A percentile compares a stretch with the other conserved stretches of the same genome.
These are phyloP conservation scores for Cylindrotheca fusiformis DNA, from an alignment of 108 stramenopile species.

Conservation along the genomic window DNA sequence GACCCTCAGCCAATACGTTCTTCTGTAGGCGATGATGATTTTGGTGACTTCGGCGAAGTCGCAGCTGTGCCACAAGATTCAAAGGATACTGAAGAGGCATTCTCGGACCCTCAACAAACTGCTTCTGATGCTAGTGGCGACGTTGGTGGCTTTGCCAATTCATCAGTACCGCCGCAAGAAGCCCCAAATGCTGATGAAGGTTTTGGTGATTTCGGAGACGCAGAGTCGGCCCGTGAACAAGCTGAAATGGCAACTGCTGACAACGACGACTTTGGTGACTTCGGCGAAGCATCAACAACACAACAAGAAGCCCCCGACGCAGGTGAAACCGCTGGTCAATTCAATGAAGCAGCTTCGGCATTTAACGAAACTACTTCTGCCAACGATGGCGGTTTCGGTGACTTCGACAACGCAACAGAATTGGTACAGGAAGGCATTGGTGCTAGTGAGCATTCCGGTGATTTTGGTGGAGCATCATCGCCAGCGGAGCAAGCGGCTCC, in stretches of 20 bases:
- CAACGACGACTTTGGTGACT: conserved; percentile 24
- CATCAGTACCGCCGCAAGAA: background rate
- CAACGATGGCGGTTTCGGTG: background rate
- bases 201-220: conserved; percentile 21
- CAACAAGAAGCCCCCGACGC: background rate
- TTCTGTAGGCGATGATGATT: conserved; percentile 19
- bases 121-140: conserved; percentile 2
- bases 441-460: too few relatives aligned
- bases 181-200: conserved; percentile 6
- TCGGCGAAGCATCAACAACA: background rate
- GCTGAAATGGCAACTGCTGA: background rate
- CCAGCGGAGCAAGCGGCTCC: background rate
- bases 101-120: background rate
- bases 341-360: background rate
- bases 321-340: background rate
- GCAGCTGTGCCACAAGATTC: conserved; percentile 6
- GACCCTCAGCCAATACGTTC: too few relatives aligned
- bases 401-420: conserved; percentile 1
- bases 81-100: conserved; percentile 1
- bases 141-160: too few relatives aligned
- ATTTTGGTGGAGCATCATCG: background rate
- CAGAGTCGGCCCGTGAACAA: background rate
- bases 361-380: background rate
- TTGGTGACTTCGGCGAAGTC: conserved; percentile 18
- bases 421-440: background rate